Percentiles rank a stretch among this genome's conserved stretches.
Conservation (phyloP, 2,329 filamentous ascomycete genomes). For the Colletotrichum australisinense region DNA sequence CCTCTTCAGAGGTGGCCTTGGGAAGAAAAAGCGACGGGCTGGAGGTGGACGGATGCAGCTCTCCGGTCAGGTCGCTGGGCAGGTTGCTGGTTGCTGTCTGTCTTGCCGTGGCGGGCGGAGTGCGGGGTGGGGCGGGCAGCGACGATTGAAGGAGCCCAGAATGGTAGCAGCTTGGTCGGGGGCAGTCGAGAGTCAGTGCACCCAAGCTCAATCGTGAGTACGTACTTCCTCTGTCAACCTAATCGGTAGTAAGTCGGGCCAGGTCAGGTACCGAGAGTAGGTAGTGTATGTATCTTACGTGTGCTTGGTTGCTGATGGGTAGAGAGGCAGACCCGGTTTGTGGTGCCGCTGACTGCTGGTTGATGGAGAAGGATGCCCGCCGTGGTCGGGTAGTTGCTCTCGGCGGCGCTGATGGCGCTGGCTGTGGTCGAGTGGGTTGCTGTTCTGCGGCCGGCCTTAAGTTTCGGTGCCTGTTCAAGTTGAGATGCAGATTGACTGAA, state of each 20-base stretch:
- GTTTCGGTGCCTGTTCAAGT: neutral
- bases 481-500: neutral
- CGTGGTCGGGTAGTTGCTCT: neutral
- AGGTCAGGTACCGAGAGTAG: neutral
- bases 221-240: slow-evolving; percentile 7
- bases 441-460: slow-evolving; percentile 21
- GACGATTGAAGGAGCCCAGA: slow-evolving; percentile 18
- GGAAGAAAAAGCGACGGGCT: slow-evolving; percentile 15
- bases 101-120: slow-evolving; percentile 24
- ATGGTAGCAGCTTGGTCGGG: neutral
- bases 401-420: slow-evolving; percentile 1
- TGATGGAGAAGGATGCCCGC: slow-evolving; percentile 9
- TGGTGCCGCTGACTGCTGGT: neutral
- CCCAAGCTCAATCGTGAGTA: slow-evolving; percentile 12
- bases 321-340: slow-evolving; percentile 5
- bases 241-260: neutral
- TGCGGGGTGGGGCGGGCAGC: slow-evolving; percentile 32
- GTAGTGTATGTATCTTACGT: neutral
- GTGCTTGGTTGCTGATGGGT: neutral
- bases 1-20: slow-evolving; percentile 29
- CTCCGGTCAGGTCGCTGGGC: slow-evolving; percentile 18
- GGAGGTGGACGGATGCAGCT: slow-evolving; percentile 30
- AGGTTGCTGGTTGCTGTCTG: slow-evolving; percentile 22
- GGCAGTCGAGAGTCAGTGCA: slow-evolving; percentile 21
- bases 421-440: neutral